phyloP scores from a whole-genome alignment of 2,329 filamentous ascomycete species.

The Elsinoe batatas region DNA sequence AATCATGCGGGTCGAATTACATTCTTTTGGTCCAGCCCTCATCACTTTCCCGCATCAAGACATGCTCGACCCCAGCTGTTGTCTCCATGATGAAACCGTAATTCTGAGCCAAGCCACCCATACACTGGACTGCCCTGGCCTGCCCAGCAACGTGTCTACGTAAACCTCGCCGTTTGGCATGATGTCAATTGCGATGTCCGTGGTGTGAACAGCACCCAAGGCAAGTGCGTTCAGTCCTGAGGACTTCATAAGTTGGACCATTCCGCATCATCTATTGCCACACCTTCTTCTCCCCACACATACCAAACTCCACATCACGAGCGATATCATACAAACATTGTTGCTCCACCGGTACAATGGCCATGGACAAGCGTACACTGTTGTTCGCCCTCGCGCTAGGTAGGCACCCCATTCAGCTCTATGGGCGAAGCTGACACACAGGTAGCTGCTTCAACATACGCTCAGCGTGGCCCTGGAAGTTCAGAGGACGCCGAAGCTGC shows the following conservation, averaged over 20 bases:
- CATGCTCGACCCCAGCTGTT: neutral
- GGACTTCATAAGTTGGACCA: neutral
- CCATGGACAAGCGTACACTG: neutral
- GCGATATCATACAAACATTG: neutral
- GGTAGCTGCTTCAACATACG: neutral
- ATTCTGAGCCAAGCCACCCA: neutral
- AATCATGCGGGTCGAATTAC: slow-evolving; percentile 1
- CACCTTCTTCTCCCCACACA: neutral
- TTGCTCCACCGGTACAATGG: neutral
- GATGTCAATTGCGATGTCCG: slow-evolving; percentile 4
- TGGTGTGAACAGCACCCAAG: slow-evolving; percentile 1
- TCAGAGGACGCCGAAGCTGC: neutral
- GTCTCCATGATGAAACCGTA: neutral
- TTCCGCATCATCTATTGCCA: neutral
- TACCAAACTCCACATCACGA: neutral
- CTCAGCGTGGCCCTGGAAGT: neutral
- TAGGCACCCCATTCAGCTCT: neutral
- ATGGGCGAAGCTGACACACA: neutral
- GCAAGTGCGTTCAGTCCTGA: neutral
- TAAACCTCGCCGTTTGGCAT: slow-evolving; percentile 5
- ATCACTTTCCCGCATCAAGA: neutral
- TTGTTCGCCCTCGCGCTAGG: neutral
- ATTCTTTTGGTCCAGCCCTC: neutral
- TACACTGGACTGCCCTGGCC: slow-evolving; percentile 2
- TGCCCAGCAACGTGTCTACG: slow-evolving; percentile 5